Base-by-base conservation (phyloP, 2,329 filamentous ascomycete species). In the Talaromyces marneffei region DNA sequence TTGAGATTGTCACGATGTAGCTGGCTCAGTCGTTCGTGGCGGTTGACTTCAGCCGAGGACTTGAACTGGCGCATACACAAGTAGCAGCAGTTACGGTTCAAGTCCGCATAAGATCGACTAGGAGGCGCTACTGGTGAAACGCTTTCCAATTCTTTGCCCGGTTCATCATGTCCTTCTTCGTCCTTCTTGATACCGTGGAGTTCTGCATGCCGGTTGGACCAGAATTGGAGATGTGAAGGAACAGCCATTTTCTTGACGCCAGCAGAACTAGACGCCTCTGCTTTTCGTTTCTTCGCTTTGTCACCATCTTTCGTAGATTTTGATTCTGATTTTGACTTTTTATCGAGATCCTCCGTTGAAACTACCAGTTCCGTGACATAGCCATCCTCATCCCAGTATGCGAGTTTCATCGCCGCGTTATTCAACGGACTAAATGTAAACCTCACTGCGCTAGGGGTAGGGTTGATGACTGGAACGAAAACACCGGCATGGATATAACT, bases 401-500 rank as follows among this genome's bases (percentile, higher is more conserved):
- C 86, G 44, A 92, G 81, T 63, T 85, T 85, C 61, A 90, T 75
- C 0, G 82, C 78, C 1, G 86, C 81, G 67, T 92, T 92, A 65
- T 85, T 85, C 1, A 90, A 79, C 1, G 89, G 88, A 33, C 82
- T 81, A 69, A 93, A 92, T 0, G 87, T 88, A 70, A 87, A 86
- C 50, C 77, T 80, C 14, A 84, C 81, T n/a, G 80, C 83, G 18
- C 82, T 82, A 0, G 82, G 78, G 4, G 80, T 80, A 7, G 82
- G 80, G 56, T 87, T 83, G 54, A 88, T 80, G 46, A 89, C 87
- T 0, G 89, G 90, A 12, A 92, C 84, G 69, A 95, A 94, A 2
- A 94, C 90, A 4, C 90, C 90, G n/a, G 89, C 85, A 66, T 94
- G 90, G 40, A 92, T 92, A 66, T 89, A 91, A 46, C 84, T 88